Evolutionary conservation across 176 grass and related monocot genomes (phyloP), one percentile per base, ranked within the genome.

Genomic region (Triticum urartu): DNA sequence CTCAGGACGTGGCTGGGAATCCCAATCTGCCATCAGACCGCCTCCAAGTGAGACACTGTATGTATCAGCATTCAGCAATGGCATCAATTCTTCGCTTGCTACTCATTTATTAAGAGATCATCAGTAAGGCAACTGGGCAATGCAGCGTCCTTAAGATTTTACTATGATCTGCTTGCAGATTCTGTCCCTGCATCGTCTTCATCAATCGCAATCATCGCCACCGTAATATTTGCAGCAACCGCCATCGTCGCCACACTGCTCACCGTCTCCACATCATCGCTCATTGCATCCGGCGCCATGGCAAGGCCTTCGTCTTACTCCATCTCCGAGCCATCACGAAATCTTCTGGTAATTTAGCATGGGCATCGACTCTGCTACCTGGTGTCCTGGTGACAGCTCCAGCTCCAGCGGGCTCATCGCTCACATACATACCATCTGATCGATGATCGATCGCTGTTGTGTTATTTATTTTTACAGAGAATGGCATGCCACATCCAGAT

Each of bases 21-120:
- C 83, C 81, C 50, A 98, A 91, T 82, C 68, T 95, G 9, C 81
- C 90, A 64, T 98, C 96, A 14, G 94, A 95, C 25, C 87, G 78
- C 76, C 92, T 98, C n/a, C 56, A 88, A 95, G 93, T 98, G 66
- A 98, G 89, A 61, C 93, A 98, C 74, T 94, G 96, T 98, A 95
- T 75, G 95, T 24, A 32, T 3, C 4, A 47, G 13, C 54, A 21
- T 21, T 8, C 0, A 21, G 45, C 24, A 5, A 65, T 21, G 9
- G n/a, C 73, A 20, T 54, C 54, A 72, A 77, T 56, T 50, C 32
- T 38, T 79, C n/a, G 12, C 62, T 30, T 70, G 20, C 6, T 5
- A 69, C 68, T 71, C 74, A 59, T 61, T 60, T 78, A 22, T 36
- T 12, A 20, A 59, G 1, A 79, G 47, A 54, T 65, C 82, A 48